Evolutionary conservation across 2,329 filamentous ascomycete species (phyloP), one percentile per base, ranked within the genome.

Genomic region (Dendrostoma leiphaemia): DNA sequence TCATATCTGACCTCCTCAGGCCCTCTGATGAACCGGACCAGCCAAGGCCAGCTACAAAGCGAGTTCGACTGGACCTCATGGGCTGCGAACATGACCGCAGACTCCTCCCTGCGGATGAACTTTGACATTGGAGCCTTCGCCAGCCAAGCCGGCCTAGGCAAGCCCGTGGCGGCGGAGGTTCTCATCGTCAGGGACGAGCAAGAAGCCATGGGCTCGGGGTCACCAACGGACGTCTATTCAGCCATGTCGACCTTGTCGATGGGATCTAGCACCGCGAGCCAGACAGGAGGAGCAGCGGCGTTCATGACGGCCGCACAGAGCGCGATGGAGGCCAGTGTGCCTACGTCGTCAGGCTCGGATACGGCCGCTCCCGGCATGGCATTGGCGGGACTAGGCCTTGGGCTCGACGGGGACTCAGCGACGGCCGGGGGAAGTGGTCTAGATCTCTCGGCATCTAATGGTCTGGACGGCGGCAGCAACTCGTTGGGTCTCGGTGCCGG

Each of bases 81-180:
- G 55, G 55, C 55, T 13, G 44, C 47, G 8, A 43, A 54, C 28
- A 34, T 57, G 21, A 53, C 48, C 21, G 26, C 47, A 17, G 51
- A 57, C 26, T 48, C 55, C 15, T 48, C 52, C 12, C 21, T 54
- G 31, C 52, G 55, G 12, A 32, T 51, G 31, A 19, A 55, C 38
- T 57, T 57, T 34, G 55, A 57, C 44, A 10, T 55, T 23, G 45
- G 51, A 24, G 35, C 38, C 31, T 57, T 57, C 34, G 47, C 55
- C 13, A 47, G 3, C 48, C 52, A 53, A 37, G 48, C 55, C 5
- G 44, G 55, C 19, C 47, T 57, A 17, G 55, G 55, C 15, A 35
- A 46, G 23, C 47, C 55, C n/a, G 48, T 57, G 21, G 55, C 55
- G 15, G 43, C 51, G 7, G 51, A 57, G 51, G 35, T 55, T 4